These are phyloP conservation scores for Ceraceosorus guamensis DNA, from an alignment of 1,284 basidiomycete species.

Conservation along the genomic window DNA sequence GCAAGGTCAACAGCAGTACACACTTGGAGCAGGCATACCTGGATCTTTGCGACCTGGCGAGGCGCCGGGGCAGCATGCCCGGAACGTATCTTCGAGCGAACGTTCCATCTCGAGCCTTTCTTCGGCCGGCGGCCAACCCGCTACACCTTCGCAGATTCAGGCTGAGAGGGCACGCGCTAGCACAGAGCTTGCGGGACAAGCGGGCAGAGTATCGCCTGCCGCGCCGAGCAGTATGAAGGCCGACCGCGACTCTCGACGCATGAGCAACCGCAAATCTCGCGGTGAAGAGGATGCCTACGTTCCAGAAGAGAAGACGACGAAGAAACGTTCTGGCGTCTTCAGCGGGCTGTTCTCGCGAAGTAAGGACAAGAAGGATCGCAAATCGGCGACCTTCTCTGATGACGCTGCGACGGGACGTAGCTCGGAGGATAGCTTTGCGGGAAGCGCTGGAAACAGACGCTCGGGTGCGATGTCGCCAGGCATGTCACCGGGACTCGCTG, in stretches of 20 bases:
- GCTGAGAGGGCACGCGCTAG: constrained; percentile 22
- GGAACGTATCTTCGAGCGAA: constrained; percentile 18
- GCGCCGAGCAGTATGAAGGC: constrained; percentile 13
- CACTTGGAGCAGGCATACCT: too few species aligned
- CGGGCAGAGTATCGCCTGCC: constrained; percentile 13
- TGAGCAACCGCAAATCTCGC: constrained; percentile 21
- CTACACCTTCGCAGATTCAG: constrained; percentile 33
- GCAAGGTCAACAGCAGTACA: constrained; percentile 3
- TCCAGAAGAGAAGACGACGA: constrained; percentile 31
- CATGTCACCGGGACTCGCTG: neutral
- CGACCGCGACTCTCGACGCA: constrained; percentile 20
- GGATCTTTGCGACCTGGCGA: constrained; percentile 14
- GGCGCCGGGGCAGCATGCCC: neutral
- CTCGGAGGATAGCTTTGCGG: constrained; percentile 22
- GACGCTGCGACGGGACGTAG: constrained; percentile 24
- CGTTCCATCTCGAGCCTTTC: constrained; percentile 26
- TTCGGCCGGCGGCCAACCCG: neutral
- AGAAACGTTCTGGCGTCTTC: constrained; percentile 44
- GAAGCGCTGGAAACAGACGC: neutral
- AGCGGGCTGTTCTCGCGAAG: constrained; percentile 32
- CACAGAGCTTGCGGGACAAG: constrained; percentile 27
- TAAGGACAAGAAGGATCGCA: constrained; percentile 43
- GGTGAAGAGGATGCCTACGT: constrained; percentile 17
- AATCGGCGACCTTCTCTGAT: constrained; percentile 25
- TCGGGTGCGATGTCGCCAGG: neutral